Base-by-base conservation (phyloP, 1,284 basidiomycete species). In the Waitea zeae region DNA sequence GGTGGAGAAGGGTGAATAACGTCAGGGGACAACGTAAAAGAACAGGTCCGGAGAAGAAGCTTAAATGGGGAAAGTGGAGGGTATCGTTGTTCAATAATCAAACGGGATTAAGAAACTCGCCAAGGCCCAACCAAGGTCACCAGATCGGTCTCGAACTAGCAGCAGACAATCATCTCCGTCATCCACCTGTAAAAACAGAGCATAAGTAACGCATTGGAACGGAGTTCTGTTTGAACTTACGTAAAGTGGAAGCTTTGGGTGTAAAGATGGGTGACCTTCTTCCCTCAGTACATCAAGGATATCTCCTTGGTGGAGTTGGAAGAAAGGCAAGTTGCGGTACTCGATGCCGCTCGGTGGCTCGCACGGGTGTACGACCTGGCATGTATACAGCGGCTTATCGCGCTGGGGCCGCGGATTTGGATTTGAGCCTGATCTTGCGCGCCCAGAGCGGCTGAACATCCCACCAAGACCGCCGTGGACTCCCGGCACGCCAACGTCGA, bases 81-180 rank as follows among this genome's bases (percentile, higher is more conserved):
- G n/a, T n/a, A n/a, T n/a, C n/a, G n/a, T n/a, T n/a, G n/a, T n/a
- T n/a, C n/a, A n/a, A n/a, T n/a, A n/a, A n/a, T 30, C 29, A 6
- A 70, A 46, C 11, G 79, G 79, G 20, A 75, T 59, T 47, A 84
- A 52, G 51, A 82, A 84, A 50, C 80, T 83, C 20, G 81, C 80
- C 39, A 84, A 50, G 1, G 71, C 72, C 78, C 81, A 83, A 0
- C 80, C 80, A n/a, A 81, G 59, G 5, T 64, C 57, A 5, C 68
- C 64, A 4, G 44, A 36, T 26, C 50, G 51, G 47, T 72, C 66
- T 33, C 75, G 49, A 35, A 60, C 63, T 20, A 83, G 61, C 36
- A 84, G 54, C 42, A 86, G 53, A 52, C 78, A 82, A 43, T 84
- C 81, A 43, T 80, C 80, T 6, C 80, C 78, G 34, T 82, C 78